Percentiles rank a stretch among this genome's conserved stretches.
phyloP scores from a whole-genome alignment of 768 basidiomycete genomes.

The Macrolepiota dolichaula region DNA sequence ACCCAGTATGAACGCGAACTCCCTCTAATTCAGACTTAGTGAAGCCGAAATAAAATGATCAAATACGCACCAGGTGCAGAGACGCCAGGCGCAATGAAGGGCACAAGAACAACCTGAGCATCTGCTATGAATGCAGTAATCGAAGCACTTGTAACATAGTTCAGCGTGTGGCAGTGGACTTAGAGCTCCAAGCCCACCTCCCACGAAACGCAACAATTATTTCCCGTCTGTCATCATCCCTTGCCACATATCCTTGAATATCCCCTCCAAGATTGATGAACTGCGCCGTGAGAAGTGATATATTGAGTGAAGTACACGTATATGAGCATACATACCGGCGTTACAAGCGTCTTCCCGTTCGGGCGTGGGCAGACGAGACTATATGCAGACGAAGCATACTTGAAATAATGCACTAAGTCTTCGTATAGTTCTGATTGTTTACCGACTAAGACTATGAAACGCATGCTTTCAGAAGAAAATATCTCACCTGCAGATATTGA shows the following conservation, averaged over 20 bases:
- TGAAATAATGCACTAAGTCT: conserved; percentile 50
- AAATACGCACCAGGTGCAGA: conserved; percentile 31
- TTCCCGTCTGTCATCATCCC: conserved; percentile 42
- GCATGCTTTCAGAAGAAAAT: neutral
- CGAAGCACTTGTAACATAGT: conserved; percentile 29
- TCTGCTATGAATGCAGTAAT: conserved; percentile 41
- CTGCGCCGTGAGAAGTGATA: conserved; percentile 20
- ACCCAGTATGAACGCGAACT: conserved; percentile 44
- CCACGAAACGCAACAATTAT: conserved; percentile 48
- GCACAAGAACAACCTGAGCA: conserved; percentile 36
- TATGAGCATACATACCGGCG: conserved; percentile 26
- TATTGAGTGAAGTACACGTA: neutral
- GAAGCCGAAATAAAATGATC: neutral
- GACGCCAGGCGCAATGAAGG: conserved; percentile 42
- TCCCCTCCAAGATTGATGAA: conserved; percentile 39
- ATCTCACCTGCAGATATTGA: neutral
- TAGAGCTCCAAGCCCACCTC: conserved; percentile 30
- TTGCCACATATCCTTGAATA: conserved; percentile 47
- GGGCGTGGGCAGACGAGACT: conserved; percentile 41
- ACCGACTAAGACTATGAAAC: neutral
- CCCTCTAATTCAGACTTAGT: conserved; percentile 25
- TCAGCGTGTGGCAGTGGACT: neutral
- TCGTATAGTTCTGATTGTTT: conserved; percentile 33
- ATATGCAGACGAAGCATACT: conserved; percentile 54
- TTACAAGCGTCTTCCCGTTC: conserved; percentile 40